These are phyloP conservation scores for Amyloporia xantha DNA, from an alignment of 768 basidiomycete species.

Conservation along the genomic window DNA sequence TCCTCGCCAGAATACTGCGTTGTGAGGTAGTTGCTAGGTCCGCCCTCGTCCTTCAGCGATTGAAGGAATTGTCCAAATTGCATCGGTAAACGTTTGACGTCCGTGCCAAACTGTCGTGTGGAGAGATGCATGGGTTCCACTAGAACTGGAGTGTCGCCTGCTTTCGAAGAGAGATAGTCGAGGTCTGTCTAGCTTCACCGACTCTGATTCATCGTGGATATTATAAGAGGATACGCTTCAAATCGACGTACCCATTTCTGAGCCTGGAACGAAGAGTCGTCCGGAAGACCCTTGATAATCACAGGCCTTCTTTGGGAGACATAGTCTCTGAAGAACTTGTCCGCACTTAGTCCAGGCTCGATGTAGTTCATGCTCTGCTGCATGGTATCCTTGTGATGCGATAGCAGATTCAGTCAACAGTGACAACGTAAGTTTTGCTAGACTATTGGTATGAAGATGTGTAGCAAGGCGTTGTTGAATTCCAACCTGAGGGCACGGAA, in stretches of 20 bases:
- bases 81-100: conserved; percentile 20
- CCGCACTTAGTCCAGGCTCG: conserved; percentile 8
- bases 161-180: conserved; percentile 19
- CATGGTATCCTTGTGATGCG: too few species aligned
- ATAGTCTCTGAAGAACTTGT: conserved; percentile 19
- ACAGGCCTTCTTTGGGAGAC: conserved; percentile 21
- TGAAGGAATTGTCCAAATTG: conserved; percentile 20
- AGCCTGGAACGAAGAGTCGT: conserved; percentile 21
- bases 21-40: conserved; percentile 21
- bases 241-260: conserved; percentile 18
- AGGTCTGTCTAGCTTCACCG: conserved; percentile 18
- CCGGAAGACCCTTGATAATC: conserved; percentile 19
- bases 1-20: conserved; percentile 25
- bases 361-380: conserved; percentile 5
- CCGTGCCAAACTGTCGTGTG: conserved; percentile 23
- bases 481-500: too few species aligned
- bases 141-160: conserved; percentile 18
- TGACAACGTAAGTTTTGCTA: too few species aligned
- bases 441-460: too few species aligned
- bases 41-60: conserved; percentile 13
- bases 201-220: neutral
- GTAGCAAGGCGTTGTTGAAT: too few species aligned
- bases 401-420: too few species aligned
- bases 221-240: neutral
- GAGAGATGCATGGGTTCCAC: conserved; percentile 24